Conservation (phyloP, 371 early-diverging fungal species). For the Phascolomyces articulosus region DNA sequence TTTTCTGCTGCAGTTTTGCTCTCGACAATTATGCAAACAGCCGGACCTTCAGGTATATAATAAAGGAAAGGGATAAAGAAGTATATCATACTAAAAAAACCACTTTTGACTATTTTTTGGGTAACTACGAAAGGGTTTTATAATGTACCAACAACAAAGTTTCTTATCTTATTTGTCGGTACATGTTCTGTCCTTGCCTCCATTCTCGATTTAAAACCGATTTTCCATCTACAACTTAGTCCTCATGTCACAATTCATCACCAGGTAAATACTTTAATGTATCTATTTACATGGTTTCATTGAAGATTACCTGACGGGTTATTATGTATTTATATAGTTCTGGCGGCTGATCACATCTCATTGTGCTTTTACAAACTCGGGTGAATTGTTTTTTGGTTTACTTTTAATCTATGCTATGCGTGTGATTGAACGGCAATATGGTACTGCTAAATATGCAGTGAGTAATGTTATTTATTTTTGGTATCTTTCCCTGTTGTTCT, state of each 20-base stretch:
- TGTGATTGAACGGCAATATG: slow-evolving; percentile 75
- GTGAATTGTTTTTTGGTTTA: slow-evolving; percentile 71
- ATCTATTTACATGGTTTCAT: background rate
- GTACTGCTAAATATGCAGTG: slow-evolving; percentile 71
- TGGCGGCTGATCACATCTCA: slow-evolving; percentile 67
- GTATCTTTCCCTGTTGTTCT: background rate
- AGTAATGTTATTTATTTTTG: background rate
- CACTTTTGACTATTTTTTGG: background rate
- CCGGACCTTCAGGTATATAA: slow-evolving; percentile 11
- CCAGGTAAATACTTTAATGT: slow-evolving; percentile 59
- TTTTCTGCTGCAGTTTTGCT: background rate
- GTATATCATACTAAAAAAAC: background rate
- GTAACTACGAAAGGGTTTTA: slow-evolving; percentile 51
- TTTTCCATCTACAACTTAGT: slow-evolving; percentile 62
- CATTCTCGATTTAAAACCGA: slow-evolving; percentile 56
- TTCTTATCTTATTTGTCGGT: slow-evolving; percentile 59
- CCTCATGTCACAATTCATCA: slow-evolving; percentile 70
- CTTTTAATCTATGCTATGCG: slow-evolving; percentile 69
- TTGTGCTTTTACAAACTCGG: slow-evolving; percentile 63
- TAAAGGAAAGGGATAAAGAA: background rate
- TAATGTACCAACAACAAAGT: slow-evolving; percentile 74
- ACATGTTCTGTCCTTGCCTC: slow-evolving; percentile 59
- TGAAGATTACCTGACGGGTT: too few species aligned
- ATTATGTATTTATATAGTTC: too few species aligned
- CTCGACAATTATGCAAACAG: slow-evolving; percentile 8